Evolutionary conservation across 345 rosid species (phyloP).

Genomic region (Lenwebbia sp.): DNA sequence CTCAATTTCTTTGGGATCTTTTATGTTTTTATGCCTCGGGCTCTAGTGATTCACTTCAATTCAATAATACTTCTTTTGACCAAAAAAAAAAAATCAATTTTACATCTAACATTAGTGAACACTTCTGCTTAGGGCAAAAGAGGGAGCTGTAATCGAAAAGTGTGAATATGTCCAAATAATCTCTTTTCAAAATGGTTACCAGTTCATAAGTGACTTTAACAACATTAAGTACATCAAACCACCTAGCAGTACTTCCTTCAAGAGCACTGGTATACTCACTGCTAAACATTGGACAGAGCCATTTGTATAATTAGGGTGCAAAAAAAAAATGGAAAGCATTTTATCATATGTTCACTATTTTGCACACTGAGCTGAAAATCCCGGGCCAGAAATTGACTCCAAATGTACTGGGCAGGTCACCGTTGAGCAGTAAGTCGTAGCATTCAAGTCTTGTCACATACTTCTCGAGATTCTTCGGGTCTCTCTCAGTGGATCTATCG

Average conservation of each 20-base stretch:
- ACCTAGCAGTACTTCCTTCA: not conserved
- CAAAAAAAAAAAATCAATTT: not conserved
- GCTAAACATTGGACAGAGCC: not conserved
- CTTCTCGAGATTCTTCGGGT: not conserved
- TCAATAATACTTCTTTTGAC: not conserved
- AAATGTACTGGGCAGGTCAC: not conserved
- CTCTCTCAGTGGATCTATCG: not conserved
- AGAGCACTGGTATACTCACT: not conserved
- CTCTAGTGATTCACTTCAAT: too few relatives aligned
- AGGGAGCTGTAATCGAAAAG: not conserved
- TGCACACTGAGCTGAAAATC: not conserved
- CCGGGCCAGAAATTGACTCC: not conserved
- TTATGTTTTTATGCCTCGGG: not conserved
- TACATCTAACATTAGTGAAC: not conserved
- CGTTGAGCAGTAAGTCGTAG: not conserved
- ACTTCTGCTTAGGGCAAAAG: not conserved
- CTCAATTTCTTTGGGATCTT: not conserved
- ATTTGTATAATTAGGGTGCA: too few relatives aligned
- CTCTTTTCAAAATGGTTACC: not conserved
- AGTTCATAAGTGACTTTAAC: not conserved
- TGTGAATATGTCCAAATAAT: not conserved
- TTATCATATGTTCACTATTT: not conserved
- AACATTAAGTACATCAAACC: not conserved
- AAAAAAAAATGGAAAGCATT: not conserved
- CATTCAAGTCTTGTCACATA: fast-evolving